Evolutionary conservation across 2,329 filamentous ascomycete genomes (phyloP).

Genomic region (Botrytis tulipae): DNA sequence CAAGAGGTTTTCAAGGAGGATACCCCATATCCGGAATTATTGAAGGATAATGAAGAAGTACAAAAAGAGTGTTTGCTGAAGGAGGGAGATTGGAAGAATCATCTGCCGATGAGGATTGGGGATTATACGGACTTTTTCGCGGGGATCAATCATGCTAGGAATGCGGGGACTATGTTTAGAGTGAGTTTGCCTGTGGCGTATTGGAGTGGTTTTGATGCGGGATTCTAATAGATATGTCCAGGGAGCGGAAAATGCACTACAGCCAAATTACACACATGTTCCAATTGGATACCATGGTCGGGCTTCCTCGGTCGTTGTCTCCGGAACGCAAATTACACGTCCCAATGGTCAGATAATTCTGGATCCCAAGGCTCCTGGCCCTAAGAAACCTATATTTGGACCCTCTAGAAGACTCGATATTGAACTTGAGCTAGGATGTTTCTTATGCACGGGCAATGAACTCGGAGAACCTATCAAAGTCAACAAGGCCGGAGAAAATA

Average conservation of each 20-base stretch:
- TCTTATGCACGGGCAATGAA: constrained; percentile 63
- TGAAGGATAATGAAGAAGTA: constrained; percentile 60
- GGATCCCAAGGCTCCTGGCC: constrained; percentile 58
- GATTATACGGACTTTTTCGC: constrained; percentile 88
- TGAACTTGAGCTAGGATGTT: constrained; percentile 77
- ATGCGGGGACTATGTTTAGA: constrained; percentile 38
- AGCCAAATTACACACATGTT: constrained; percentile 78
- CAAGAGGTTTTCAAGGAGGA: constrained; percentile 63
- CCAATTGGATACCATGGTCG: constrained; percentile 82
- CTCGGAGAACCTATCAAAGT: constrained; percentile 65
- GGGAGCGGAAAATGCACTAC: constrained; percentile 68
- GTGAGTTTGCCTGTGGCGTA: background rate
- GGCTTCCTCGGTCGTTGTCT: constrained; percentile 72
- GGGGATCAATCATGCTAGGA: constrained; percentile 74
- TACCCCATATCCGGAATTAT: constrained; percentile 57
- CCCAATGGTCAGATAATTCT: constrained; percentile 73
- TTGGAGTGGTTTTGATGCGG: background rate
- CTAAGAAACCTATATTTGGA: constrained; percentile 61
- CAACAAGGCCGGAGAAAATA: constrained; percentile 60
- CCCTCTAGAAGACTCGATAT: constrained; percentile 70
- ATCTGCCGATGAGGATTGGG: constrained; percentile 74
- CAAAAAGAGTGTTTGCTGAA: constrained; percentile 58
- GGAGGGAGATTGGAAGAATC: constrained; percentile 58
- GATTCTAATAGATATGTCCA: constrained; percentile 54
- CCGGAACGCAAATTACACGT: constrained; percentile 69